Evolutionary conservation across 495 filamentous ascomycete species (phyloP).

Genomic region (Xylaria telfairii): DNA sequence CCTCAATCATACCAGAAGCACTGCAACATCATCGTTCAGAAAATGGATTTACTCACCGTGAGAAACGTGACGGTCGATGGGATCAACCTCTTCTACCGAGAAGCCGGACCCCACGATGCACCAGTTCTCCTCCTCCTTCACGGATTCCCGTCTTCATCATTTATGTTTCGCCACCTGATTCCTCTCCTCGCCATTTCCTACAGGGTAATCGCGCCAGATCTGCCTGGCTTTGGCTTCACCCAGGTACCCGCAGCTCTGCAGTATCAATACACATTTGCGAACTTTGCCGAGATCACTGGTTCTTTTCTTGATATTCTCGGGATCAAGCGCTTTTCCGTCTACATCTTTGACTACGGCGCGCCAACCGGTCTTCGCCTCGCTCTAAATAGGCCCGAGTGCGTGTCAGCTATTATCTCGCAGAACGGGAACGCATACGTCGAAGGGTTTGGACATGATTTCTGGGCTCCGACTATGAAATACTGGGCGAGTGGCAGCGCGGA

Average conservation of each 20-base stretch:
- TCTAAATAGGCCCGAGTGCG: constrained; percentile 21
- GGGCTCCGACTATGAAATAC: constrained; percentile 54
- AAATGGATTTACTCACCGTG: constrained; percentile 3
- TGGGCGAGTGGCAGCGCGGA: constrained; percentile 52
- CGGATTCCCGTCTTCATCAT: constrained; percentile 67
- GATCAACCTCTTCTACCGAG: constrained; percentile 64
- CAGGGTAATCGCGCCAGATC: constrained; percentile 65
- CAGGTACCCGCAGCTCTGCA: neutral
- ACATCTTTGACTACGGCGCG: constrained; percentile 1
- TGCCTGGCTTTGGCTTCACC: constrained; percentile 65
- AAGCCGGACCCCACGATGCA: constrained; percentile 45
- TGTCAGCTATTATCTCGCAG: constrained; percentile 63
- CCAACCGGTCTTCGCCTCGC: neutral
- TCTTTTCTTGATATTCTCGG: neutral
- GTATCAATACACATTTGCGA: neutral
- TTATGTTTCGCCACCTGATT: constrained; percentile 67
- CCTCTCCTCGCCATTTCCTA: constrained; percentile 60
- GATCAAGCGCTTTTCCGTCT: neutral
- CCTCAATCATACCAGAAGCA: neutral
- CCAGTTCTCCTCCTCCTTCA: constrained; percentile 67
- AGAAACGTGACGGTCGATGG: constrained; percentile 30
- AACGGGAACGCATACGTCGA: constrained; percentile 71
- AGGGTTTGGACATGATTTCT: constrained; percentile 61
- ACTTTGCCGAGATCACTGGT: neutral
- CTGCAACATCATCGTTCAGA: neutral